These are phyloP conservation scores for Vanrija humicola DNA, from an alignment of 1,284 basidiomycete species.

Conservation along the genomic window DNA sequence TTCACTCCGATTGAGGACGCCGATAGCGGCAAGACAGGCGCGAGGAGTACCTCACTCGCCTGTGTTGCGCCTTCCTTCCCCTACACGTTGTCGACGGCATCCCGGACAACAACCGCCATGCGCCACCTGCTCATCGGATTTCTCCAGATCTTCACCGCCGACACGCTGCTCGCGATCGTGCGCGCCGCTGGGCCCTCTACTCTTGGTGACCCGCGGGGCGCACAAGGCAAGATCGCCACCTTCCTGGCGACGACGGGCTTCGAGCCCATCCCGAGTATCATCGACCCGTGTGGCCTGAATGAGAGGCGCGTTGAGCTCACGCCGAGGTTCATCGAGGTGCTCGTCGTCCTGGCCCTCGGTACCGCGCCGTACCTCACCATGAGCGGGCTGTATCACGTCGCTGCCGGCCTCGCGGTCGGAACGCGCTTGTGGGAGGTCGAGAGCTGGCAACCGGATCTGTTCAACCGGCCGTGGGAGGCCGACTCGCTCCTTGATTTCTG, in stretches of 20 bases:
- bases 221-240: slow-evolving; percentile 16
- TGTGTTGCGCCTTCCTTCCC: no score
- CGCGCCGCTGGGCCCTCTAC: slow-evolving; percentile 19
- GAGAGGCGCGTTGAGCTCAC: slow-evolving; percentile 4
- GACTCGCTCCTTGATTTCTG: slow-evolving; percentile 41
- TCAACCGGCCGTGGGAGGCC: slow-evolving; percentile 28
- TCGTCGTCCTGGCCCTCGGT: slow-evolving; percentile 12
- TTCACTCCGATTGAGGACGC: no score
- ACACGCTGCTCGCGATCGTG: slow-evolving; percentile 24
- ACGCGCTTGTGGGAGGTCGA: slow-evolving; percentile 26
- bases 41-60: no score
- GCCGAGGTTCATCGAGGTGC: slow-evolving; percentile 9
- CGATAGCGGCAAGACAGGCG: no score
- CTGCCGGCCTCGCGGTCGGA: slow-evolving; percentile 20
- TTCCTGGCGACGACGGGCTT: slow-evolving; percentile 22
- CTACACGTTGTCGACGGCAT: no score
- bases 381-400: slow-evolving; percentile 24
- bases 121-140: slow-evolving; percentile 21
- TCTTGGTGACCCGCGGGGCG: slow-evolving; percentile 18
- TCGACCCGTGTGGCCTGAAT: slow-evolving; percentile 9
- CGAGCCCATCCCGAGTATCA: slow-evolving; percentile 18
- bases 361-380: slow-evolving; percentile 25
- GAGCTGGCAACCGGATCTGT: slow-evolving; percentile 35
- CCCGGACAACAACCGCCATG: not conserved
- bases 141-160: slow-evolving; percentile 20